A percentile compares a stretch with the other conserved stretches of the same genome.
phyloP scores from a whole-genome alignment of 2,329 filamentous ascomycete species.

The Diaporthe amygdali region DNA sequence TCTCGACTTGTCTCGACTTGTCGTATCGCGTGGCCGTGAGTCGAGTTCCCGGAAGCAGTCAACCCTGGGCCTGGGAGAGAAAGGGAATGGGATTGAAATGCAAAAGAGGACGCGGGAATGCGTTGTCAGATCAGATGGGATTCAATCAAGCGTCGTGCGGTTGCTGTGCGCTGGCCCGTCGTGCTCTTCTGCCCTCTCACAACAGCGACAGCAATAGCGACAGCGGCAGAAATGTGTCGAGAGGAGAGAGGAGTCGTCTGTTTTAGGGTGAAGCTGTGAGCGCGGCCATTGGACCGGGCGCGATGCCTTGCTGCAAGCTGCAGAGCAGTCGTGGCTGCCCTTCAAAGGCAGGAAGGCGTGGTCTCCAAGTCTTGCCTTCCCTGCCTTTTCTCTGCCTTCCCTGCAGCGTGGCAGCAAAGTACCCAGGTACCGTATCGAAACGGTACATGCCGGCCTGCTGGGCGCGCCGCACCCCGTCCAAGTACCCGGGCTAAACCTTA shows the following conservation, averaged over 20 bases:
- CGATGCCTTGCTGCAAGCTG: slow-evolving; percentile 25
- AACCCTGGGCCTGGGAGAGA: neutral
- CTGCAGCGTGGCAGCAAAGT: neutral
- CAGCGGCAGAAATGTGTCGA: slow-evolving; percentile 9
- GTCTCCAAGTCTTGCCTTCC: neutral
- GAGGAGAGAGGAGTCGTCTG: slow-evolving; percentile 14
- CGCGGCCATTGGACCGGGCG: slow-evolving; percentile 20
- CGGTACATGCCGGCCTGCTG: neutral
- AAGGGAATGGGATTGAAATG: neutral
- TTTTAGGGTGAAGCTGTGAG: slow-evolving; percentile 15
- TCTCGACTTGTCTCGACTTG: neutral
- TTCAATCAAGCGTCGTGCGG: neutral
- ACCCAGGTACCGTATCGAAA: neutral
- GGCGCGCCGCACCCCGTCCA: neutral
- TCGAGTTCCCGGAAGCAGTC: neutral
- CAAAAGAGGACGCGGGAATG: neutral
- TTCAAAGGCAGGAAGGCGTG: slow-evolving; percentile 21
- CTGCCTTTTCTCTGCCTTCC: slow-evolving; percentile 6
- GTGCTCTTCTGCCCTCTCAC: slow-evolving; percentile 6
- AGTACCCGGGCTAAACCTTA: neutral
- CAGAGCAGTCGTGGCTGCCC: slow-evolving; percentile 28
- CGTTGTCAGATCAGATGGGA: neutral
- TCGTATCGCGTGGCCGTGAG: slow-evolving; percentile 15
- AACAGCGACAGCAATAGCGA: neutral
- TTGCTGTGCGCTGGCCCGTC: slow-evolving; percentile 6